Conservation (phyloP, 441 rosid genomes). For the Metrosideros polymorpha region DNA sequence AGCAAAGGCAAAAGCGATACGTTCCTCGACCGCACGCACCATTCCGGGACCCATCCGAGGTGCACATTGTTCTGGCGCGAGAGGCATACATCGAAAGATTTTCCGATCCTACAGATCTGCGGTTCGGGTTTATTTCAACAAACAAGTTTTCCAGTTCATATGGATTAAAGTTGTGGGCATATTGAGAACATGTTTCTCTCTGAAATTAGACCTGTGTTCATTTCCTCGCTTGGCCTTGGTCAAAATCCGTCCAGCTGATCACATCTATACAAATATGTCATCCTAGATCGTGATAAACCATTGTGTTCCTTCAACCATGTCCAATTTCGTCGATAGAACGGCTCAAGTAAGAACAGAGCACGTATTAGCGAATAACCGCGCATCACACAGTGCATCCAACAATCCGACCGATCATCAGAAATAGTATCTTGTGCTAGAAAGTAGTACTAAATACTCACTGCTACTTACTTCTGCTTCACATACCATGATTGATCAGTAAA, state of each 20-base stretch:
- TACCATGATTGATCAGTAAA: not conserved
- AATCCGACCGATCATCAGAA: not conserved
- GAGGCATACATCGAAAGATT: not conserved
- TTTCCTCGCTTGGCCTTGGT: not conserved
- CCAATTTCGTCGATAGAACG: not conserved
- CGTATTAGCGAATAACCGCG: not conserved
- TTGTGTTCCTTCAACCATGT: not conserved
- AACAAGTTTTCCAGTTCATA: not conserved
- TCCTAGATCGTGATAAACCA: not conserved
- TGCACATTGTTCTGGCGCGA: not conserved
- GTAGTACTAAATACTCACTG: not conserved
- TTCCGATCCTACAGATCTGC: not conserved
- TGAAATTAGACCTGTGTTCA: not conserved
- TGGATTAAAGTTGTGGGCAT: not conserved
- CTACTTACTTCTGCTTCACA: not conserved
- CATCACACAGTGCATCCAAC: not conserved
- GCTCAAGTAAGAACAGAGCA: not conserved
- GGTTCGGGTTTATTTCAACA: not conserved
- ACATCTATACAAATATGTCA: not conserved
- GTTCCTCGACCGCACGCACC: not conserved
- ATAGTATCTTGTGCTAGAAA: not conserved
- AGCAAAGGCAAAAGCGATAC: not conserved
- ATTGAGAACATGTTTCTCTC: not conserved
- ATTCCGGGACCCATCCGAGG: not conserved
- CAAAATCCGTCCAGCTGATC: not conserved